Base-by-base conservation (phyloP, 192 early-diverging fungal species). In the Umbelopsis isabellina region DNA sequence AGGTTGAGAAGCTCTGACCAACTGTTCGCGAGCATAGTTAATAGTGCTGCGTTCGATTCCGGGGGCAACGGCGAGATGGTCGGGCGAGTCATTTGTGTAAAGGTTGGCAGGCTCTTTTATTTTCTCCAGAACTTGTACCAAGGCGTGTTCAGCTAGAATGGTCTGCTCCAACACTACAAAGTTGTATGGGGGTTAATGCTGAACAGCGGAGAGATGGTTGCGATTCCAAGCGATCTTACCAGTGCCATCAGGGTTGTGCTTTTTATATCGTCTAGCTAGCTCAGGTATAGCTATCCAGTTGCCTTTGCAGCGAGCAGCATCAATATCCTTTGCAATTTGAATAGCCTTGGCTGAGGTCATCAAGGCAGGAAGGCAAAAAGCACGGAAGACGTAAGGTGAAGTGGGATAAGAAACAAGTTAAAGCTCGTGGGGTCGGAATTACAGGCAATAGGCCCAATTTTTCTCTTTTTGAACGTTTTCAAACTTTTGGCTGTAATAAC, bases 241-340 rank as follows among this genome's bases (percentile, higher is more conserved):
- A 66, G 72, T 25, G 52, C 86, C 86, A 37, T 85, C 82, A 21
- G 82, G 75, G 68, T 84, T 85, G 64, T 88, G 82, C 65, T 86
- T 86, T 55, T 77, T 61, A 70, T 85, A 88, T 15, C 85, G 82
- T 67, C 85, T 73, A 4, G 82, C 82, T 20, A 85, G 70, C 44
- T 88, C 87, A 46, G 82, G 77, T 50, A 85, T 78, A 18, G 69
- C 65, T 30, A 48, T 47, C 78, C 85, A 84, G 70, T 81, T 78
- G 8, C 82, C 83, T 69, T 71, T 82, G 46, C 73, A 80, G 10
- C 79, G 76, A 23, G 80, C 76, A 70, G 49, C 33, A 49, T 80
- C 77, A 69, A 85, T 78, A 21, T 83, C 80, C 46, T 80, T 77
- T 58, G 73, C 76, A 49, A 86, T 79, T 37, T 73, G 74, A 44